Evolutionary conservation across 2,329 filamentous ascomycete species (phyloP), one percentile per base, ranked within the genome.

Genomic region (Dryadomyces sulphureus): DNA sequence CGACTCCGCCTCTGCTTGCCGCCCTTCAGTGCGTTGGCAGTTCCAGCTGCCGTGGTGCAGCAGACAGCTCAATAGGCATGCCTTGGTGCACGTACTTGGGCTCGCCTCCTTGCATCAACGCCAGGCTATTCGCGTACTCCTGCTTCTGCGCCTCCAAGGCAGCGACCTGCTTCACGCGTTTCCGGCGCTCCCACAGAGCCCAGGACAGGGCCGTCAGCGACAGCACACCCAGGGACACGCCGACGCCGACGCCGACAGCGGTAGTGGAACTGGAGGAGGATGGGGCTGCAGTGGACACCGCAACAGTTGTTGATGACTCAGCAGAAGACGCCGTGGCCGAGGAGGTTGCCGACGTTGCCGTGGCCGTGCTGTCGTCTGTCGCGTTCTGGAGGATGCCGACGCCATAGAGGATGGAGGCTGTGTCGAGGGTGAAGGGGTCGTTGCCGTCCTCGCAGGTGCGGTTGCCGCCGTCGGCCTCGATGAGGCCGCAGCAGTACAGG

Each of bases 221-320:
- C 8, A 48, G 22, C 8, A 46, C 46, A 19, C 50, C 50, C 5
- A 52, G 42, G 3, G 46, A 41, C 8, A 50, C 48, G 24, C 50
- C 50, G 5, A 52, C 48, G 41, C 50, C 50, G 4, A 39, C 50
- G 1, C 50, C 50, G 16, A 52, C 48, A n/a, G 46, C 48, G 27
- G 27, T 8, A 32, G 27, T 14, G 27, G 27, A 32, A 32, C 16
- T 14, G 27, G 27, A 32, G 27, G 27, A 32, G 27, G 27, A 4
- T 7, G 27, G 16, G 27, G n/a, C n/a, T n/a, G n/a, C n/a, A n/a
- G n/a, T n/a, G n/a, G n/a, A n/a, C 35, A 17, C 35, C 35, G 35
- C 19, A 6, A 17, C 35, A 7, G 27, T 30, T 7, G 14, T 30
- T 30, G 14, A 7, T 7, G 27, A 30, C 7, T 7, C 7, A 30